phyloP scores from a whole-genome alignment of 345 rosid genomes.

The Eucalyptus albens region DNA sequence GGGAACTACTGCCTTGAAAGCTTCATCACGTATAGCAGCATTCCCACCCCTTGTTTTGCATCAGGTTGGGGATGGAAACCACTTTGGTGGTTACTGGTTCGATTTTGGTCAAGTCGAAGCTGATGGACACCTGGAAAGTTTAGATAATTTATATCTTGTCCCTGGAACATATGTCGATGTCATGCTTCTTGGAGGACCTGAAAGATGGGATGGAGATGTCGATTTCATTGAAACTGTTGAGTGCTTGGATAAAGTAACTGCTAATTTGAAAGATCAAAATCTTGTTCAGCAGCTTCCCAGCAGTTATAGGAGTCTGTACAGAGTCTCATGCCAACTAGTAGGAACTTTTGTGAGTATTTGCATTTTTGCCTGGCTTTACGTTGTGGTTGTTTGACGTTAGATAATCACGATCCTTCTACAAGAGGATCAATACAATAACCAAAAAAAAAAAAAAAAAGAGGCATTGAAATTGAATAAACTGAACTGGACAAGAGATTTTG shows the following conservation, averaged over 20 bases:
- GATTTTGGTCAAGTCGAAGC: slow-evolving; percentile 31
- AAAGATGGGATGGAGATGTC: slow-evolving; percentile 56
- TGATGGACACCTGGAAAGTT: slow-evolving; percentile 24
- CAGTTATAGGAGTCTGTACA: slow-evolving; percentile 28
- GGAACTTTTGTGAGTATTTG: slow-evolving; percentile 59
- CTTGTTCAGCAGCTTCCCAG: slow-evolving; percentile 25
- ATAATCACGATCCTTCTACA: neutral
- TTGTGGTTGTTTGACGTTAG: neutral
- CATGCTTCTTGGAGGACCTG: slow-evolving; percentile 79
- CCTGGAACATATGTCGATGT: slow-evolving; percentile 79
- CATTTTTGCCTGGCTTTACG: neutral
- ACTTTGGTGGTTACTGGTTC: slow-evolving; percentile 80
- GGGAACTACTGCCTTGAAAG: slow-evolving; percentile 47
- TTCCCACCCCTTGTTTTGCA: slow-evolving; percentile 56
- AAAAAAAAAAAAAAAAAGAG: neutral
- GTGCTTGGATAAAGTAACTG: slow-evolving; percentile 22
- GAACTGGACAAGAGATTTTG: neutral
- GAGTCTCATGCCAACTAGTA: slow-evolving; percentile 46
- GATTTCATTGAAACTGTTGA: slow-evolving; percentile 46
- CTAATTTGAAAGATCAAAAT: slow-evolving; percentile 21
- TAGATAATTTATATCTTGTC: slow-evolving; percentile 56
- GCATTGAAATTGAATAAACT: neutral
- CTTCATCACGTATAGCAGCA: slow-evolving; percentile 65
- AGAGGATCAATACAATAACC: neutral
- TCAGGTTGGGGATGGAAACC: slow-evolving; percentile 70